Percentiles rank a stretch among this genome's conserved stretches.
These are phyloP conservation scores for Macrolepiota dolichaula DNA, from an alignment of 768 basidiomycete species.

Conservation along the genomic window DNA sequence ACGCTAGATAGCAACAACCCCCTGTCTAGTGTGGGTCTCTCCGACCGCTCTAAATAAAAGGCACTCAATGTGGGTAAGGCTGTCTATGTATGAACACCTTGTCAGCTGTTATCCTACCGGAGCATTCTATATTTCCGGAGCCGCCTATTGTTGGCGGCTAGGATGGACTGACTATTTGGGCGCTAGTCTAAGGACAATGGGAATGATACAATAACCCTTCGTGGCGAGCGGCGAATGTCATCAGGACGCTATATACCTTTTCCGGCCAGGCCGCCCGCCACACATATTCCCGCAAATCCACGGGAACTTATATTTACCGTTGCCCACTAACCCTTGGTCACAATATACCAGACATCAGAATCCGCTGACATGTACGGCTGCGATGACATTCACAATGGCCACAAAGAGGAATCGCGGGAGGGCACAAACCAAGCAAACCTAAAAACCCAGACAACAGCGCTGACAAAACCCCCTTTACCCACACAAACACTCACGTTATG, in stretches of 20 bases:
- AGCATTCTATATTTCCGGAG: conserved; percentile 5
- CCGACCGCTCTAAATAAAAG: neutral
- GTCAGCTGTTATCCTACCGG: conserved; percentile 3
- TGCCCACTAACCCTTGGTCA: neutral
- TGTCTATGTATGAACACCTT: neutral
- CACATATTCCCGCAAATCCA: no score
- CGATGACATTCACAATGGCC: neutral
- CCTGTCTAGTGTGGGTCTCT: neutral
- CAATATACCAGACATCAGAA: neutral
- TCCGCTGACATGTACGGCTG: neutral
- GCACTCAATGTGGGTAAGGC: neutral
- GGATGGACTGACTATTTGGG: neutral
- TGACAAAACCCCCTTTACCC: neutral
- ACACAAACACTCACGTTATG: neutral
- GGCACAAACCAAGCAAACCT: neutral
- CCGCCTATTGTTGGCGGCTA: neutral
- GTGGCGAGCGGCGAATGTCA: neutral
- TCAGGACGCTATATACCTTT: neutral
- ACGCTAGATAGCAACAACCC: neutral
- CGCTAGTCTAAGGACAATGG: neutral
- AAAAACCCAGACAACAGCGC: neutral
- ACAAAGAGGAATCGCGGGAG: neutral
- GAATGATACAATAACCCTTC: neutral
- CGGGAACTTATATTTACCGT: neutral
- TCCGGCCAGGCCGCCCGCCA: neutral